Evolutionary conservation across 1,284 basidiomycete genomes (phyloP), one percentile per base, ranked within the genome.

Genomic region (Sphagnurus paluster): DNA sequence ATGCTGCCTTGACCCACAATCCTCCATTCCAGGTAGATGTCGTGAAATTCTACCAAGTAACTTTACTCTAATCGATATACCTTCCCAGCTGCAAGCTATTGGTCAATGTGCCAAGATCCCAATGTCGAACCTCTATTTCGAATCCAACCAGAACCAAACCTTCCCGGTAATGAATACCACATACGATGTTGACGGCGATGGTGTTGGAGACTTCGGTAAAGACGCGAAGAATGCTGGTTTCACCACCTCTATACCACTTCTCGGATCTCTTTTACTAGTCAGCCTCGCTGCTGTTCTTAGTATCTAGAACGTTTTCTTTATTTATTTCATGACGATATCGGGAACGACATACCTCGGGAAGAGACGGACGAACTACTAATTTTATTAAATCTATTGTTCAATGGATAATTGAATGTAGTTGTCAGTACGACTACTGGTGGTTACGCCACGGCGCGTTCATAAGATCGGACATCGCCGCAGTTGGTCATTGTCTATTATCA

Each of bases 21-120:
- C 84, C 84, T 39, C 61, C 74, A 13, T 79, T 92, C 62, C 82
- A 67, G 32, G 83, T 87, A 52, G 56, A 74, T 60, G 20, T 41
- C 19, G n/a, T n/a, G n/a, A n/a, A n/a, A n/a, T 6, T 25, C 13
- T 14, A 13, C 19, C 7, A 4, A 17, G 16, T 24, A 21, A 10
- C n/a, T 39, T 19, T 42, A 30, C 20, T 29, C 16, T 40, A 42
- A 36, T 14, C 19, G 42, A 24, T 19, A n/a, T n/a, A n/a, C 28
- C 34, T 39, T 42, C 30, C 19, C 53, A 86, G 83, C 70, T 89
- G 46, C 64, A 80, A 61, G 67, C 85, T n/a, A 80, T 88, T 52
- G 84, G 85, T 11, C 56, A 75, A 52, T 88, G 87, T 68, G 65
- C 69, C 52, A 70, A 69, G 14, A 77, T 80, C 45, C 77, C 80